Percentiles rank a stretch among this genome's conserved stretches.
phyloP scores from a whole-genome alignment of 2,329 filamentous ascomycete genomes.

The Fusarium sulawesiense region DNA sequence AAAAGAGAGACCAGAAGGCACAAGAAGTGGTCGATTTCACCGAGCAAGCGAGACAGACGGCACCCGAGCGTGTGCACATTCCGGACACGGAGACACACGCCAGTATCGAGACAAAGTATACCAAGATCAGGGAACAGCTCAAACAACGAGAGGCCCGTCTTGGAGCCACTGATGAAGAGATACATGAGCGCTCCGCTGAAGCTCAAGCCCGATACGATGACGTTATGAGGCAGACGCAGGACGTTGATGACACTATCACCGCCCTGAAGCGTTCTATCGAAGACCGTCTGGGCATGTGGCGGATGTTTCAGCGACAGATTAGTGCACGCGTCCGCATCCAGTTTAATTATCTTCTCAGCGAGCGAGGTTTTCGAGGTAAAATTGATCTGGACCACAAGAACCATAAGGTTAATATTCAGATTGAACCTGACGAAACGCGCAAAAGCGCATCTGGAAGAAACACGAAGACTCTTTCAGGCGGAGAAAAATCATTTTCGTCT shows the following conservation, averaged over 20 bases:
- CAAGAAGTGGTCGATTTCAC: slow-evolving; percentile 65
- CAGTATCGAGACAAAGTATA: slow-evolving; percentile 66
- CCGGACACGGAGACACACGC: slow-evolving; percentile 71
- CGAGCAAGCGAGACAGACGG: slow-evolving; percentile 65
- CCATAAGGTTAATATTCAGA: slow-evolving; percentile 81
- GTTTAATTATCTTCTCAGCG: slow-evolving; percentile 88
- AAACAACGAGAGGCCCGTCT: slow-evolving; percentile 65
- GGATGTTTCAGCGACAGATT: slow-evolving; percentile 83
- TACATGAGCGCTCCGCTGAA: slow-evolving; percentile 62
- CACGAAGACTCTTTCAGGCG: slow-evolving; percentile 92
- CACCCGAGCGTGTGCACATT: slow-evolving; percentile 68
- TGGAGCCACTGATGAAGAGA: slow-evolving; percentile 74
- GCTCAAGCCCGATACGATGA: slow-evolving; percentile 57
- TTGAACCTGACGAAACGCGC: slow-evolving; percentile 77
- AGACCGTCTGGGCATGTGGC: slow-evolving; percentile 80
- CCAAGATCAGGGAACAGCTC: slow-evolving; percentile 69
- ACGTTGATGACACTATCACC: slow-evolving; percentile 56
- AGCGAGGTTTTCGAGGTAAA: slow-evolving; percentile 87
- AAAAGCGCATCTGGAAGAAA: slow-evolving; percentile 77
- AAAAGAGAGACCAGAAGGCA: slow-evolving; percentile 60
- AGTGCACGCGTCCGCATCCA: slow-evolving; percentile 86
- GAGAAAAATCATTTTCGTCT: slow-evolving; percentile 97
- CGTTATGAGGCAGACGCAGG: slow-evolving; percentile 56
- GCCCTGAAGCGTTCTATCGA: slow-evolving; percentile 69
- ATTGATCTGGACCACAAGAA: slow-evolving; percentile 80